Percentiles rank a stretch among this genome's conserved stretches.
phyloP scores from a whole-genome alignment of 108 stramenopile species.

The Skeletonema costatum region DNA sequence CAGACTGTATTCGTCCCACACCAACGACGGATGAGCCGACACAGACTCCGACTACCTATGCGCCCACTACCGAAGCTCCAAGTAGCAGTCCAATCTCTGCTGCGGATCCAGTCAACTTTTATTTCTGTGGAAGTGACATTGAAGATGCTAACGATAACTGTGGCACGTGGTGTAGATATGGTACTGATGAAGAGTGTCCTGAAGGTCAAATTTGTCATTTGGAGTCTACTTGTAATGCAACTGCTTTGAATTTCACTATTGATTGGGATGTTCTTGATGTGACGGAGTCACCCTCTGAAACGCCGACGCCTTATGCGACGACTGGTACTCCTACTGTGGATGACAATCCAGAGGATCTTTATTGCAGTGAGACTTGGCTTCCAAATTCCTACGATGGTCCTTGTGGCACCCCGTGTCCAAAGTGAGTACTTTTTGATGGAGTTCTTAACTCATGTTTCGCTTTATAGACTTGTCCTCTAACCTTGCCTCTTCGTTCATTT shows the following conservation, averaged over 20 bases:
- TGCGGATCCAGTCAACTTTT: conserved; percentile 19
- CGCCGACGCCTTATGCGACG: conserved; percentile 17
- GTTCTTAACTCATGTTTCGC: not conserved
- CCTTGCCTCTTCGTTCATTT: not conserved
- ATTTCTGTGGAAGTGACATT: conserved; percentile 27
- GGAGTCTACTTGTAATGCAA: conserved; percentile 31
- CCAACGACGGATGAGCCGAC: conserved; percentile 11
- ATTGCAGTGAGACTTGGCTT: conserved; percentile 16
- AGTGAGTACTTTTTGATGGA: not conserved
- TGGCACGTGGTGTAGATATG: conserved; percentile 29
- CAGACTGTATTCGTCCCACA: conserved; percentile 17
- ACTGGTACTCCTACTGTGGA: conserved; percentile 27
- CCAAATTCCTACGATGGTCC: conserved; percentile 21
- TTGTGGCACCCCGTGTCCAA: conserved; percentile 30
- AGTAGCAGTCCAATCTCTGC: conserved; percentile 19
- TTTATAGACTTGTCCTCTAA: not conserved
- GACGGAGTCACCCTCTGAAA: not conserved
- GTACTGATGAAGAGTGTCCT: conserved; percentile 26
- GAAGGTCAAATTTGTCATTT: conserved; percentile 19
- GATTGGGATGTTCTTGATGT: conserved; percentile 9
- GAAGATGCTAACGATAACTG: conserved; percentile 22
- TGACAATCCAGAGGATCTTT: conserved; percentile 20
- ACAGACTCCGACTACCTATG: conserved; percentile 2
- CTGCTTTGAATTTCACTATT: conserved; percentile 24
- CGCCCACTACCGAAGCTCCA: conserved; percentile 19